phyloP scores from a whole-genome alignment of 2,329 filamentous ascomycete genomes.

The Beauveria sp. region DNA sequence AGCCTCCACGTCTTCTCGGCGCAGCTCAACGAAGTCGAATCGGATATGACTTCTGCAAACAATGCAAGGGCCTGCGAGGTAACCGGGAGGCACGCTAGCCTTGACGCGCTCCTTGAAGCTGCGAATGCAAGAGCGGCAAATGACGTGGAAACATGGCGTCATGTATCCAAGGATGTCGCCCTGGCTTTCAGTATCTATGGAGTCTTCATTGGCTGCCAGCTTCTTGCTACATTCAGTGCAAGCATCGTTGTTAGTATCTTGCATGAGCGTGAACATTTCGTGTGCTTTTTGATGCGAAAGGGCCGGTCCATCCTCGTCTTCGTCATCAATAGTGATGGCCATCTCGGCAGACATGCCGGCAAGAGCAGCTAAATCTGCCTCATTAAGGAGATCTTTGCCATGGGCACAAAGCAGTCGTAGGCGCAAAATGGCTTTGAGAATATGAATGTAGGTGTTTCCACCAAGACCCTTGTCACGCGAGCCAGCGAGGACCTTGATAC shows the following conservation, averaged over 20 bases:
- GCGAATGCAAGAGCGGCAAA: conserved; percentile 68
- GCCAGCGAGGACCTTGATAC: conserved; percentile 66
- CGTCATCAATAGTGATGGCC: conserved; percentile 82
- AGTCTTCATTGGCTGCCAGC: conserved; percentile 47
- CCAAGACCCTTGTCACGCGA: conserved; percentile 55
- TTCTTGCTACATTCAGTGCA: conserved; percentile 65
- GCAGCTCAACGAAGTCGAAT: conserved; percentile 60
- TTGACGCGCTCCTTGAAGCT: conserved; percentile 48
- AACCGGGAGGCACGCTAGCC: conserved; percentile 27
- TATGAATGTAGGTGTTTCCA: conserved; percentile 87
- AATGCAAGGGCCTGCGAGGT: conserved; percentile 50
- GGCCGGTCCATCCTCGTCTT: conserved; percentile 53
- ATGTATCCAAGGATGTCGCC: conserved; percentile 67
- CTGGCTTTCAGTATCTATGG: conserved; percentile 48
- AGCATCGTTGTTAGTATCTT: conserved; percentile 67
- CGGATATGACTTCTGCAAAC: conserved; percentile 59
- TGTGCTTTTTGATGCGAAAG: conserved; percentile 69
- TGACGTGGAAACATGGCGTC: conserved; percentile 78
- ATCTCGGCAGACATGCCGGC: conserved; percentile 77
- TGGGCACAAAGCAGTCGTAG: conserved; percentile 88
- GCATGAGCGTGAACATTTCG: conserved; percentile 76
- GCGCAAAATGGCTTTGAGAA: conserved; percentile 83
- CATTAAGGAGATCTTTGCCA: conserved; percentile 80
- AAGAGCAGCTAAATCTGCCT: conserved; percentile 72
- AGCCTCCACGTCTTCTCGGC: conserved; percentile 48